Evolutionary conservation across 805 yeast genomes (phyloP).

Genomic region (Zygotorulaspora chibaensis): DNA sequence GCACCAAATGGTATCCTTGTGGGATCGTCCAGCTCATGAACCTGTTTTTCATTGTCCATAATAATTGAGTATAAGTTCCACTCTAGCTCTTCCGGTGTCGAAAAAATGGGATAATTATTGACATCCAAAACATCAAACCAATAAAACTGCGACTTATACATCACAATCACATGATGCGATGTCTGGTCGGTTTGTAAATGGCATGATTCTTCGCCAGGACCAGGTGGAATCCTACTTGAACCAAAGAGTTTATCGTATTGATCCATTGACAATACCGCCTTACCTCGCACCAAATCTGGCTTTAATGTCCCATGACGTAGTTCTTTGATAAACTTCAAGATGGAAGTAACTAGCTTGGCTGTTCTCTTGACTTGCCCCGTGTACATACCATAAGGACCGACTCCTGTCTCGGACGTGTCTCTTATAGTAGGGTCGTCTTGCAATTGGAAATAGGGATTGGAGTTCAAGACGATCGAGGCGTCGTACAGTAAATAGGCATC

Average conservation of each 20-base stretch:
- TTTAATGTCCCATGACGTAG: slow-evolving; percentile 68
- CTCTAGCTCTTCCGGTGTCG: slow-evolving; percentile 65
- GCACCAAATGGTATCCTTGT: slow-evolving; percentile 87
- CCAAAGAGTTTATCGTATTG: slow-evolving; percentile 87
- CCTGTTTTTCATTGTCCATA: slow-evolving; percentile 56
- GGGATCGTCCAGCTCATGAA: slow-evolving; percentile 46
- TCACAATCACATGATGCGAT: slow-evolving; percentile 75
- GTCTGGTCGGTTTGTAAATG: slow-evolving; percentile 74
- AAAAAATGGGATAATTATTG: slow-evolving; percentile 61
- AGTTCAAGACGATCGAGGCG: slow-evolving; percentile 84
- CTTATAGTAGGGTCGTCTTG: slow-evolving; percentile 80
- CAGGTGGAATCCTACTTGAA: slow-evolving; percentile 79
- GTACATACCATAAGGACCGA: slow-evolving; percentile 34
- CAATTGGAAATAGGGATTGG: slow-evolving; percentile 83
- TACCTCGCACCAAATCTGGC: slow-evolving; percentile 62
- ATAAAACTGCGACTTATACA: slow-evolving; percentile 83
- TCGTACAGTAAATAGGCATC: slow-evolving; percentile 86
- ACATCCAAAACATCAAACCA: slow-evolving; percentile 90
- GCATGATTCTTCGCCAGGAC: slow-evolving; percentile 55
- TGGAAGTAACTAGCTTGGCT: slow-evolving; percentile 69
- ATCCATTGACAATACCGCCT: slow-evolving; percentile 76
- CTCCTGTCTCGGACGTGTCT: slow-evolving; percentile 32
- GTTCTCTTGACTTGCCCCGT: slow-evolving; percentile 69
- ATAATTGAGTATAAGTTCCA: slow-evolving; percentile 72
- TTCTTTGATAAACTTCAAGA: slow-evolving; percentile 76